phyloP scores from a whole-genome alignment of 192 early-diverging fungal genomes.

The Coemansia sp. region DNA sequence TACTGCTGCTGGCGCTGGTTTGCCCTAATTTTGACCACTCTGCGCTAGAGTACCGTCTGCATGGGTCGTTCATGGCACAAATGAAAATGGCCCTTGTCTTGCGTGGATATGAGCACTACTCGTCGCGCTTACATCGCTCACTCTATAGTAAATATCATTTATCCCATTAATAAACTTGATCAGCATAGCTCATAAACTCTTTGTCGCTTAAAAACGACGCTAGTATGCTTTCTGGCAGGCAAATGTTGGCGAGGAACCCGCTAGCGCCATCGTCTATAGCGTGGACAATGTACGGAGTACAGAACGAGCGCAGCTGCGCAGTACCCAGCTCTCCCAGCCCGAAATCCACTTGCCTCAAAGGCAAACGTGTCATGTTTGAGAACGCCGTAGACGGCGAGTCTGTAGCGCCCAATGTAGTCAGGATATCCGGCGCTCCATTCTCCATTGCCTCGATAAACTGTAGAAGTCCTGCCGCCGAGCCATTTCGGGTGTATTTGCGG shows the following conservation, averaged over 20 bases:
- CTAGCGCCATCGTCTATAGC: constrained; percentile 20
- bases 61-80: neutral
- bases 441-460: neutral
- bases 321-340: neutral
- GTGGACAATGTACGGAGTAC: constrained; percentile 30
- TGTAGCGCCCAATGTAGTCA: neutral
- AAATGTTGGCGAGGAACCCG: constrained; percentile 24
- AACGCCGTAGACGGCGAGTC: constrained; percentile 30
- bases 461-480: neutral
- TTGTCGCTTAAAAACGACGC: neutral
- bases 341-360: constrained; percentile 5
- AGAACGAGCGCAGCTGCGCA: constrained; percentile 29
- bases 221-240: constrained; percentile 5
- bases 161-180: neutral
- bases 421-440: constrained; percentile 10
- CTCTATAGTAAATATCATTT: no score
- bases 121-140: neutral
- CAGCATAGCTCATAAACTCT: neutral
- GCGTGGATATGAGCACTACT: neutral
- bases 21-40: neutral
- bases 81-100: neutral
- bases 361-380: constrained; percentile 28
- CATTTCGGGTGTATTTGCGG: neutral
- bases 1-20: neutral
- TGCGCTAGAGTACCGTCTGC: neutral